Conservation (phyloP, 495 filamentous ascomycete species). For the Penicillium simplicissimum region DNA sequence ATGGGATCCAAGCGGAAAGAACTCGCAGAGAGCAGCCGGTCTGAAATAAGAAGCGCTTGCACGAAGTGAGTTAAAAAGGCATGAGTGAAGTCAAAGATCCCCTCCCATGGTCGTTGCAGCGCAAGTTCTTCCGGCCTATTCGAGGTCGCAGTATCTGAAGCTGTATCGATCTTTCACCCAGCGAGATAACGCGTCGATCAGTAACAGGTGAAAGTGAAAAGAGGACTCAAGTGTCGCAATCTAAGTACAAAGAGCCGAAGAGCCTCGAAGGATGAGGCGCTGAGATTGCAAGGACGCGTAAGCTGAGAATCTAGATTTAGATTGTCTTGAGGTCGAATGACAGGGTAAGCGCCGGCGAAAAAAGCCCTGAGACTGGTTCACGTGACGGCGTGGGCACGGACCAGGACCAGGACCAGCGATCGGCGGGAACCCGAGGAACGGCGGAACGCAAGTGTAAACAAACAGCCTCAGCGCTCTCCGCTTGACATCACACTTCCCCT, state of each 20-base stretch:
- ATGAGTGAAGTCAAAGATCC: not conserved
- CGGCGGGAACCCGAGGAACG: constrained; percentile 42
- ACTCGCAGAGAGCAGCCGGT: not conserved
- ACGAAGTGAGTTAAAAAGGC: not conserved
- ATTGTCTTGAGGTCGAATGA: not conserved
- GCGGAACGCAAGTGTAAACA: constrained; percentile 46
- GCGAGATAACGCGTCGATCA: not conserved
- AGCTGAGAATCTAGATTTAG: not conserved
- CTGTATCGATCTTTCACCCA: not conserved
- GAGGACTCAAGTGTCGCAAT: not conserved
- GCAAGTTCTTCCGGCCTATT: not conserved
- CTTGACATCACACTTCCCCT: constrained; percentile 21
- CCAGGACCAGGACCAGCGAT: constrained; percentile 38
- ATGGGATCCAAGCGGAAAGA: not conserved
- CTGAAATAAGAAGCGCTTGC: not conserved
- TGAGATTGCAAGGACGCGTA: not conserved
- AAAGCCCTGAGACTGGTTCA: constrained; percentile 27
- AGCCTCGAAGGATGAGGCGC: not conserved
- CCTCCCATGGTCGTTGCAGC: constrained; percentile 7
- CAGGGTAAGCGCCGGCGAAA: constrained; percentile 23
- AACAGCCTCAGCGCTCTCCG: constrained; percentile 35
- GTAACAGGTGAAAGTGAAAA: not conserved
- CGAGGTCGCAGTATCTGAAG: not conserved
- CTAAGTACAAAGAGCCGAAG: not conserved
- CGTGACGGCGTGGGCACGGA: constrained; percentile 30